Percentiles rank a stretch among this genome's conserved stretches.
phyloP scores from a whole-genome alignment of 148 eudicot species.

The Diospyros lotus region DNA sequence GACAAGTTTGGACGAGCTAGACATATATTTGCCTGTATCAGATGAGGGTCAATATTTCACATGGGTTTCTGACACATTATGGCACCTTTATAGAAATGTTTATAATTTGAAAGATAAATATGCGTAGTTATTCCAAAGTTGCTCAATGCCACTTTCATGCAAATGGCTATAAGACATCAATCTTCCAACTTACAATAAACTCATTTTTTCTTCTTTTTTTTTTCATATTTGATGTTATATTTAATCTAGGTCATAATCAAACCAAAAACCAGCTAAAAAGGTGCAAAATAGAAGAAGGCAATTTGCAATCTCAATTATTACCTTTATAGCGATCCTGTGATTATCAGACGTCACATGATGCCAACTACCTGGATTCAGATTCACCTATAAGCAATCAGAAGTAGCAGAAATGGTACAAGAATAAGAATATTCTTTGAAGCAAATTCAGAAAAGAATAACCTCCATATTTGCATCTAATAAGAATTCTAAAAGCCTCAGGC shows the following conservation, averaged over 20 bases:
- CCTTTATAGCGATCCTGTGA: constrained; percentile 52
- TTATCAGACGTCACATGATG: constrained; percentile 23
- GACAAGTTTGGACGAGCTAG: too few species aligned
- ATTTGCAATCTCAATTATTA: constrained; percentile 19
- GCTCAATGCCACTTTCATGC: too few species aligned
- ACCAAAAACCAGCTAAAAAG: background rate
- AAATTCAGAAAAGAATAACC: constrained; percentile 1
- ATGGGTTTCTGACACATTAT: too few species aligned
- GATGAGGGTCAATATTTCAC: too few species aligned
- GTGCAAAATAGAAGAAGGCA: background rate
- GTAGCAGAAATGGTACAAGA: background rate
- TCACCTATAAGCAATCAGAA: constrained; percentile 23
- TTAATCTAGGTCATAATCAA: background rate
- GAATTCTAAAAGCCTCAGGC: background rate
- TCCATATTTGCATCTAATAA: background rate
- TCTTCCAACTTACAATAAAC: too few species aligned
- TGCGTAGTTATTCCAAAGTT: too few species aligned
- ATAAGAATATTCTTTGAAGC: background rate
- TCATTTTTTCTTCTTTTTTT: too few species aligned
- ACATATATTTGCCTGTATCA: too few species aligned
- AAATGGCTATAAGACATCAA: too few species aligned
- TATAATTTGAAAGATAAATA: too few species aligned
- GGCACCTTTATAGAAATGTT: too few species aligned
- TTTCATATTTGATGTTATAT: background rate
- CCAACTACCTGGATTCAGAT: constrained; percentile 49